A percentile compares a stretch with the other conserved stretches of the same genome.
Evolutionary conservation across 805 yeast species (phyloP).

Genomic region (Nakazawaea wickerhamii): DNA sequence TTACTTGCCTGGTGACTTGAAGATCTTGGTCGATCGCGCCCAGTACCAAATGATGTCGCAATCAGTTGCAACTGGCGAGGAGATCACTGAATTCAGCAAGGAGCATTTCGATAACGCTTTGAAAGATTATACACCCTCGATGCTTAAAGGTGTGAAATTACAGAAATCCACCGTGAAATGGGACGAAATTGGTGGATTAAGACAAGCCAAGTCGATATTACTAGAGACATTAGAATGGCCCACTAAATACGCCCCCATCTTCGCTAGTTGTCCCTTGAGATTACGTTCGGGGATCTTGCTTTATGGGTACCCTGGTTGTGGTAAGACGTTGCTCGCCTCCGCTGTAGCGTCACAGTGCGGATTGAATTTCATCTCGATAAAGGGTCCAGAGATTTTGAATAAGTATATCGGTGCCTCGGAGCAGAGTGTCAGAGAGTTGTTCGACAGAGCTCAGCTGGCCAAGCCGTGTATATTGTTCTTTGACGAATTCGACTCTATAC

Average conservation of each 20-base stretch:
- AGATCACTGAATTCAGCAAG: slow-evolving; percentile 16
- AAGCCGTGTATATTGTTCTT: slow-evolving; percentile 90
- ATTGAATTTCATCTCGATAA: slow-evolving; percentile 83
- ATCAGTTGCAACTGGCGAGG: background rate
- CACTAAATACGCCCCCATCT: slow-evolving; percentile 92
- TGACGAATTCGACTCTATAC: slow-evolving; percentile 95
- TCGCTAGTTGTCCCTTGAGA: slow-evolving; percentile 79
- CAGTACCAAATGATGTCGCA: slow-evolving; percentile 41
- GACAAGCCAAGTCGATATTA: slow-evolving; percentile 66
- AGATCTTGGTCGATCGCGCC: slow-evolving; percentile 64
- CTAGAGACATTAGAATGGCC: slow-evolving; percentile 97
- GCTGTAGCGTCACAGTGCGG: slow-evolving; percentile 95
- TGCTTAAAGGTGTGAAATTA: slow-evolving; percentile 79
- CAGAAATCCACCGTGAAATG: slow-evolving; percentile 74
- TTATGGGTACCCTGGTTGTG: slow-evolving; percentile 98
- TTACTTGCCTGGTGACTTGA: slow-evolving; percentile 77
- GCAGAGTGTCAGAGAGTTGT: slow-evolving; percentile 87
- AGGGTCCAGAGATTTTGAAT: slow-evolving; percentile 93
- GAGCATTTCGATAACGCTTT: slow-evolving; percentile 50
- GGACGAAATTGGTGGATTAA: slow-evolving; percentile 87
- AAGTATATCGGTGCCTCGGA: slow-evolving; percentile 97
- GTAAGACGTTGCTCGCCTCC: slow-evolving; percentile 87
- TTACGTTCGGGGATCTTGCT: slow-evolving; percentile 84
- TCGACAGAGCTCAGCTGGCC: slow-evolving; percentile 91
- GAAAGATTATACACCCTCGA: slow-evolving; percentile 71